Base-by-base conservation (phyloP, 345 rosid species). In the Adansonia digitata region DNA sequence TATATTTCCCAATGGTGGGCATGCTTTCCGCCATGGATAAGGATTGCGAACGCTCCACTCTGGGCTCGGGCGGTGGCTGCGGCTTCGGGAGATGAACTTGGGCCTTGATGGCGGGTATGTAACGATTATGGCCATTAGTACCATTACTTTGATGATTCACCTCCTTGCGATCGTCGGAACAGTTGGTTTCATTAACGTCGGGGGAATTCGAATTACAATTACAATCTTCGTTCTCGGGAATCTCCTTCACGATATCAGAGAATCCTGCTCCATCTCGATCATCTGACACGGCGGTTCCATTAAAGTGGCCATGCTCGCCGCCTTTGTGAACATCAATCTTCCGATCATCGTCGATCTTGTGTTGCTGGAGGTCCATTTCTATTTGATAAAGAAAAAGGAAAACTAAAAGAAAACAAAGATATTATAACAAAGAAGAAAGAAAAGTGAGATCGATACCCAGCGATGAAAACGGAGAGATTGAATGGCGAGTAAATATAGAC, bases 81-180 rank as follows among this genome's bases (percentile, higher is more conserved):
- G 91, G 97, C 74, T 84, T 90, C 6, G 97, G 98, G 2, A 94
- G 89, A 46, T 77, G 87, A 18, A 85, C 83, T 66, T 87, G 94
- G 26, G 97, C 91, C 71, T 84, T 84, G 78, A 86, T 75, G 31
- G 81, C 77, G 52, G 34, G 69, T 29, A 56, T 77, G 49, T 64
- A n/a, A 31, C n/a, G 55, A n/a, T 49, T 69, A 18, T 31, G 39
- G 18, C 73, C 57, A 27, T 48, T 48, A 11, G 18, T 57, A 1
- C 66, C 51, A 57, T 75, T 74, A 24, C 27, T 18, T 63, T 63
- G 62, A 1, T 43, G 14, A 39, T 51, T 51, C 10, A 40, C 69
- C 62, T 56, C 20, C 37, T 37, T 64, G 34, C 3, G 1, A 8
- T 69, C 83, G 49, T 60, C 4, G 49, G 59, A 67, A 56, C 61